Percentiles rank a stretch among this genome's conserved stretches.
phyloP scores from a whole-genome alignment of 2,329 filamentous ascomycete genomes.

The Trichoderma polysporum region DNA sequence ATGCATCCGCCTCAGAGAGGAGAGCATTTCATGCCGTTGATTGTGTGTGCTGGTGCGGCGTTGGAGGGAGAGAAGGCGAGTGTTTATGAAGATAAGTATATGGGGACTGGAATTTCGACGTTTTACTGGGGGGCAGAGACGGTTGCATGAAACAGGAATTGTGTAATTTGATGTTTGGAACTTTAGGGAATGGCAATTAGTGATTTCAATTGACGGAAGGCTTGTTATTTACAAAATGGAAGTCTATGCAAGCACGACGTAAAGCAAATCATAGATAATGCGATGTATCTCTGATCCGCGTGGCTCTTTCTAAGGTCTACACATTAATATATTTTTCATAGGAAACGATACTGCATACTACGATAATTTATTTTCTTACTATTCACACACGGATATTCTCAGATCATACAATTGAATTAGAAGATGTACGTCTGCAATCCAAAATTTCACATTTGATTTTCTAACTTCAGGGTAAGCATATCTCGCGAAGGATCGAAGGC shows the following conservation, averaged over 20 bases:
- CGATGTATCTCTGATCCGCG: too few species aligned
- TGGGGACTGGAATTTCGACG: conserved; percentile 51
- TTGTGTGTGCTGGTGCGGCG: conserved; percentile 55
- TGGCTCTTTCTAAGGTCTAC: too few species aligned
- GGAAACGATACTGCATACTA: too few species aligned
- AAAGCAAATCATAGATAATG: too few species aligned
- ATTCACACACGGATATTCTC: too few species aligned
- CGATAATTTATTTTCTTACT: too few species aligned
- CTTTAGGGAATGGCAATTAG: background rate
- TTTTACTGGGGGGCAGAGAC: conserved; percentile 52
- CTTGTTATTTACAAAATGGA: rapidly evolving
- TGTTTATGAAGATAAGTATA: conserved; percentile 49
- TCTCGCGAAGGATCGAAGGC: too few species aligned
- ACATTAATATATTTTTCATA: too few species aligned
- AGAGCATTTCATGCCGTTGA: conserved; percentile 60
- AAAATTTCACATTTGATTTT: background rate
- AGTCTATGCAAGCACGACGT: too few species aligned
- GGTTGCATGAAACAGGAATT: conserved; percentile 20
- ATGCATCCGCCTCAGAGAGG: conserved; percentile 56
- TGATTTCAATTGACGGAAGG: background rate
- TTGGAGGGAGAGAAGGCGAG: conserved; percentile 43
- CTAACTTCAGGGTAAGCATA: too few species aligned
- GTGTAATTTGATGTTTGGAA: background rate
- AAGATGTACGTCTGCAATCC: background rate
- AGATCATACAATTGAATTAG: background rate